These are phyloP conservation scores for Teratosphaeria pseudoeucalypti DNA, from an alignment of 2,329 filamentous ascomycete genomes.

Conservation along the genomic window DNA sequence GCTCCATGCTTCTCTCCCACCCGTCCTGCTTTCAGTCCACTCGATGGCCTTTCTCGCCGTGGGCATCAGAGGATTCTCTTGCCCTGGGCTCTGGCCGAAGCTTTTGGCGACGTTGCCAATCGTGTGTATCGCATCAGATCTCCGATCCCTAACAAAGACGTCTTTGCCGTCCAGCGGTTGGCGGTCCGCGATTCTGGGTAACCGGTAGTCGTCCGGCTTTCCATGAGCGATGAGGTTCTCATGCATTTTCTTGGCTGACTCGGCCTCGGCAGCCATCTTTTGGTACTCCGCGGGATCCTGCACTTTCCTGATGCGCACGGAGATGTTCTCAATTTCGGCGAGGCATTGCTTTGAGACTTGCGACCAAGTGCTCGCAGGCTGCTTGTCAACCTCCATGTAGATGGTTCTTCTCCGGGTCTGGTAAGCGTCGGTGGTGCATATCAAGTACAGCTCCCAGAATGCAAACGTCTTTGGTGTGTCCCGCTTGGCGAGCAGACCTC, in stretches of 20 bases:
- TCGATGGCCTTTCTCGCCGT: conserved; percentile 26
- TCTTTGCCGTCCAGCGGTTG: conserved; percentile 14
- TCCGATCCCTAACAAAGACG: conserved; percentile 11
- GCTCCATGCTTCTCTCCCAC: conserved; percentile 33
- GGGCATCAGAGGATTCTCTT: conserved; percentile 27
- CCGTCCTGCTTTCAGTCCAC: conserved; percentile 19
- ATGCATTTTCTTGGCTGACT: conserved; percentile 9
- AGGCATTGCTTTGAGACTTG: conserved; percentile 65
- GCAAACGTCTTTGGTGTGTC: conserved; percentile 71
- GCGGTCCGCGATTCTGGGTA: conserved; percentile 21
- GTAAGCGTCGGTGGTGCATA: conserved; percentile 54
- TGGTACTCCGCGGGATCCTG: conserved; percentile 10
- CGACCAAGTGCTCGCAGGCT: conserved; percentile 55
- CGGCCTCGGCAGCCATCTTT: conserved; percentile 10
- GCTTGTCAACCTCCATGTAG: conserved; percentile 75
- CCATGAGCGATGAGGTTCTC: conserved; percentile 14
- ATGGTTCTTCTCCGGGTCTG: conserved; percentile 68
- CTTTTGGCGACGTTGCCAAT: conserved; percentile 37
- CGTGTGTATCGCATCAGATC: conserved; percentile 17
- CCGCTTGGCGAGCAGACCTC: conserved; percentile 75
- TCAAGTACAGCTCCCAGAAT: conserved; percentile 80
- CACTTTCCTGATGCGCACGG: conserved; percentile 51
- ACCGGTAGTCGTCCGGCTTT: conserved; percentile 12
- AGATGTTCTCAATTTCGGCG: conserved; percentile 56
- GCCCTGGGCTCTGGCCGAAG: conserved; percentile 36